These are phyloP conservation scores for Clonostachys chloroleuca DNA, from an alignment of 2,329 filamentous ascomycete genomes.

Conservation along the genomic window DNA sequence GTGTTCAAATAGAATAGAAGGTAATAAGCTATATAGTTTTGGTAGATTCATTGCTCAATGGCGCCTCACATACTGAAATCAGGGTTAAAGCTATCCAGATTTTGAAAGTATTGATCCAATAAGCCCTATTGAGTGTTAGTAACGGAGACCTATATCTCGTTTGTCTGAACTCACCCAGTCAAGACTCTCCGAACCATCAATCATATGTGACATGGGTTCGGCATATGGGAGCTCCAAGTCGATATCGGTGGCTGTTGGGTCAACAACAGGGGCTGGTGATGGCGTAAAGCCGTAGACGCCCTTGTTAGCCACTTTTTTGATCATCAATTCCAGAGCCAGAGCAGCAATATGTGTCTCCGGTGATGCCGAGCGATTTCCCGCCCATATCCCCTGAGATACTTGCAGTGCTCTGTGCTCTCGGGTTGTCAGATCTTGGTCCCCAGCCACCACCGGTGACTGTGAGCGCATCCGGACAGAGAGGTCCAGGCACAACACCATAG, in stretches of 20 bases:
- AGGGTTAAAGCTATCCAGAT: no score
- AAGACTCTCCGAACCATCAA: slow-evolving; percentile 6
- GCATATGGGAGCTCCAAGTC: not conserved
- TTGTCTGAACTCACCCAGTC: slow-evolving; percentile 12
- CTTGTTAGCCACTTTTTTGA: slow-evolving; percentile 5
- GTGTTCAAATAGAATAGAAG: no score
- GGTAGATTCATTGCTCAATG: no score
- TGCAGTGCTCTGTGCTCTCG: slow-evolving; percentile 8
- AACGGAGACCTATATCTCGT: not conserved
- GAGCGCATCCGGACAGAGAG: slow-evolving; percentile 13
- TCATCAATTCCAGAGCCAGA: slow-evolving; percentile 10
- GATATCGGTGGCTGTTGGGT: not conserved
- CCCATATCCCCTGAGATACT: slow-evolving; percentile 13
- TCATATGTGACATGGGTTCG: slow-evolving; percentile 2
- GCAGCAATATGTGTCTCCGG: slow-evolving; percentile 11
- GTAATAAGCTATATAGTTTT: no score
- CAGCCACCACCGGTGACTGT: not conserved
- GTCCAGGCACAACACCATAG: slow-evolving; percentile 48
- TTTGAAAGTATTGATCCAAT: slow-evolving; percentile 6
- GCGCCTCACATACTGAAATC: no score
- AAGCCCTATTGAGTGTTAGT: not conserved
- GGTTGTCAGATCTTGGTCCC: not conserved
- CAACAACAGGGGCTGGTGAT: rapidly evolving
- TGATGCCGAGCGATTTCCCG: not conserved
- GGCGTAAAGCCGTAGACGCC: not conserved